Evolutionary conservation across 2,329 filamentous ascomycete species (phyloP).

Genomic region (Elsinoe fawcettii): DNA sequence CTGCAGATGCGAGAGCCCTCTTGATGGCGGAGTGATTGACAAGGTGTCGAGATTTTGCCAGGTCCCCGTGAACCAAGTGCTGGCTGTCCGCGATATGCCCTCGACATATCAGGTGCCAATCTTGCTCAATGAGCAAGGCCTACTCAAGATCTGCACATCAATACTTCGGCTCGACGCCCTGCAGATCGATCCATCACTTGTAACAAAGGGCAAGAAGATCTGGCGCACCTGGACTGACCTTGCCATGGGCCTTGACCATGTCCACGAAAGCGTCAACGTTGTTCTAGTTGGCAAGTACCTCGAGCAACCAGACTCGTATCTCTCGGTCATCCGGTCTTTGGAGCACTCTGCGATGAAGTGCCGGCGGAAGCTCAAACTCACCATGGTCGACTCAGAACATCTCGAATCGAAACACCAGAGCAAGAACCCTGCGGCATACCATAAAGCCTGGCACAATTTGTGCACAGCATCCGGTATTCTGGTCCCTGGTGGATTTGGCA

Average conservation of each 20-base stretch:
- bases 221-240: conserved; percentile 74
- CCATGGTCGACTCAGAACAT: conserved; percentile 78
- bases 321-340: conserved; percentile 75
- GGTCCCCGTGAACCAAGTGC: conserved; percentile 73
- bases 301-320: conserved; percentile 74
- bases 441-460: conserved; percentile 44
- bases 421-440: conserved; percentile 62
- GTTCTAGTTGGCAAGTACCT: conserved; percentile 91
- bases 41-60: conserved; percentile 91
- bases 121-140: conserved; percentile 74
- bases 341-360: conserved; percentile 90
- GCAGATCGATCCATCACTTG: conserved; percentile 44
- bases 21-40: conserved; percentile 65
- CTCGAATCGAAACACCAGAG: conserved; percentile 61
- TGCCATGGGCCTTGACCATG: conserved; percentile 58
- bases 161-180: conserved; percentile 55
- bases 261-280: conserved; percentile 66
- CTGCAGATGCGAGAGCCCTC: conserved; percentile 74
- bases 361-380: conserved; percentile 66
- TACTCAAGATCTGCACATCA: conserved; percentile 59
- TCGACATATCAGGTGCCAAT: conserved; percentile 92
- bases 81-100: conserved; percentile 78
- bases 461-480: conserved; percentile 43
- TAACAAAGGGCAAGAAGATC: conserved; percentile 57
- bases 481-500: conserved; percentile 72